A percentile compares a stretch with the other conserved stretches of the same genome.
Evolutionary conservation across 2,329 filamentous ascomycete species (phyloP).

Genomic region (Alternaria solani): DNA sequence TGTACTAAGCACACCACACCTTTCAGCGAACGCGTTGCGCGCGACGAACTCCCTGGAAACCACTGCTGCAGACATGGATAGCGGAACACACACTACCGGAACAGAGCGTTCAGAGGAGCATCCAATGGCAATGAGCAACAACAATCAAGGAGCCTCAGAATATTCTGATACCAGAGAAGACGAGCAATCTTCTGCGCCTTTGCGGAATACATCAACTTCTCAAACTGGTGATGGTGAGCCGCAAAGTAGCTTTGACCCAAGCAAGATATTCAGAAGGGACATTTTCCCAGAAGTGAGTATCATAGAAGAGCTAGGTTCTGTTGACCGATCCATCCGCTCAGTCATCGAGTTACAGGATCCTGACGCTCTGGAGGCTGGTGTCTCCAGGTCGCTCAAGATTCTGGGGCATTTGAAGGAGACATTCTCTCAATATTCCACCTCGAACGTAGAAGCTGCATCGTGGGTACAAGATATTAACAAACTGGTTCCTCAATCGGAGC

Average conservation of each 20-base stretch:
- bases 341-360: conserved; percentile 45
- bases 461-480: conserved; percentile 56
- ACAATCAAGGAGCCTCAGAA: not conserved
- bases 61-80: not conserved
- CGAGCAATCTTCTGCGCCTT: not conserved
- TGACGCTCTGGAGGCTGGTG: conserved; percentile 51
- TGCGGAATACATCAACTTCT: not conserved
- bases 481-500: conserved; percentile 51
- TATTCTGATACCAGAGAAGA: conserved; percentile 1
- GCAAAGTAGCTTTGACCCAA: conserved; percentile 22
- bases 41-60: not conserved
- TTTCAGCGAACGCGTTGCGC: not conserved
- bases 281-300: conserved; percentile 7
- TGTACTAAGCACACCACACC: not conserved
- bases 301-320: conserved; percentile 11
- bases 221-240: not conserved
- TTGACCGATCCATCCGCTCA: conserved; percentile 36
- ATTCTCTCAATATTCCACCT: conserved; percentile 34
- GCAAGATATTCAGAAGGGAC: conserved; percentile 28
- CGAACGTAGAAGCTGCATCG: conserved; percentile 43
- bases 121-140: not conserved
- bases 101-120: not conserved
- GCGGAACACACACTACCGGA: not conserved
- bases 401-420: conserved; percentile 46
- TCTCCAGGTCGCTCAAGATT: conserved; percentile 49